Percentiles rank a stretch among this genome's conserved stretches.
These are phyloP conservation scores for Haematococcus lacustris DNA, from an alignment of 139 green algal genomes.

Conservation along the genomic window DNA sequence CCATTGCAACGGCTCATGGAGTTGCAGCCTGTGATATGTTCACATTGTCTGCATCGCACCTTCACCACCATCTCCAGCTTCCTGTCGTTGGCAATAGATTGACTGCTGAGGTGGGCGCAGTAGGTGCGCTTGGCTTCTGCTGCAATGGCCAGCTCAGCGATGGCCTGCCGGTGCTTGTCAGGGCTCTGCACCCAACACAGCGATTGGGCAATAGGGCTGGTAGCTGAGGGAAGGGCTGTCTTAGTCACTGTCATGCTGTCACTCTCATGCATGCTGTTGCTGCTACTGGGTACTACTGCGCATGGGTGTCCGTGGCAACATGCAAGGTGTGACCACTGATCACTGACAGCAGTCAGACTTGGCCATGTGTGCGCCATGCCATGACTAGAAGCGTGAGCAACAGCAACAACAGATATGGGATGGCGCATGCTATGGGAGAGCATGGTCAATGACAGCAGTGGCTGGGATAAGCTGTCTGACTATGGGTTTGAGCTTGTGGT, in stretches of 20 bases:
- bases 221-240: background rate
- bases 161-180: constrained; percentile 31
- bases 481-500: no score
- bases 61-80: constrained; percentile 29
- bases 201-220: background rate
- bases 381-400: no score
- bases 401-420: no score
- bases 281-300: no score
- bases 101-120: constrained; percentile 25
- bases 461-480: no score
- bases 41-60: constrained; percentile 3
- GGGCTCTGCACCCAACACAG: constrained; percentile 27
- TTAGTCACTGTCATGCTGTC: constrained; percentile 15
- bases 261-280: constrained; percentile 3
- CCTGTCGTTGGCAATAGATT: constrained; percentile 34
- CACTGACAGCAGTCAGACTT: no score
- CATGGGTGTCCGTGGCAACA: no score
- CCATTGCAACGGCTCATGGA: background rate
- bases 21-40: background rate
- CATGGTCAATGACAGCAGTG: no score
- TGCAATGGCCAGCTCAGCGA: constrained; percentile 19
- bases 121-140: constrained; percentile 20
- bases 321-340: no score
- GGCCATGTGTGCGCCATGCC: no score
- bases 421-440: no score